These are phyloP conservation scores for Debaryomycetaceae sp. DNA, from an alignment of 1,139 yeast genomes.

Conservation along the genomic window DNA sequence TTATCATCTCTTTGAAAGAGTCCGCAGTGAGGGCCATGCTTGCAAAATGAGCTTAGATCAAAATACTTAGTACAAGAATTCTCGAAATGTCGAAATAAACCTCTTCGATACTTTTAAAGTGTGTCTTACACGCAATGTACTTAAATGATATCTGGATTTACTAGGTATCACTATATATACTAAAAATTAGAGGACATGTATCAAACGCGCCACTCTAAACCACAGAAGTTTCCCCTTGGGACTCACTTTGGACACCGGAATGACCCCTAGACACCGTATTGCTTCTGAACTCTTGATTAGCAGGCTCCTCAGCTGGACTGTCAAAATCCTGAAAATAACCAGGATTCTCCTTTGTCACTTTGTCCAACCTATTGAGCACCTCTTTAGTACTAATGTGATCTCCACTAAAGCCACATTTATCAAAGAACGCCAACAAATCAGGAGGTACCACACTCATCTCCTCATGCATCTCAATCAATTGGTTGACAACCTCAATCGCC, in stretches of 20 bases:
- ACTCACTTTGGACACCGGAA: constrained; percentile 26
- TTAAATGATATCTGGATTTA: neutral
- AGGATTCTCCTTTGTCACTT: constrained; percentile 28
- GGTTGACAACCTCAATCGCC: constrained; percentile 88
- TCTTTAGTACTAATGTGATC: constrained; percentile 27
- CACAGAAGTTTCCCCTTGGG: constrained; percentile 23
- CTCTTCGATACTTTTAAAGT: neutral
- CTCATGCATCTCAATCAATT: constrained; percentile 78
- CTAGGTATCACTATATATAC: neutral
- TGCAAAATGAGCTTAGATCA: neutral
- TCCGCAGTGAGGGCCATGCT: constrained; percentile 45
- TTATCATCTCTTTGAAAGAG: constrained; percentile 41
- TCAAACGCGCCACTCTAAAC: neutral
- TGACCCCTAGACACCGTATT: constrained; percentile 37
- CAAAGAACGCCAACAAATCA: constrained; percentile 41
- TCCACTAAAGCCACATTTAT: constrained; percentile 28
- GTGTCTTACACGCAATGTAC: neutral
- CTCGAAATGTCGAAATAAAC: too few species aligned
- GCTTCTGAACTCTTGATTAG: constrained; percentile 25
- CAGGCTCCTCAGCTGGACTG: neutral
- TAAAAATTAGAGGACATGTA: neutral
- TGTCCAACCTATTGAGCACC: constrained; percentile 31
- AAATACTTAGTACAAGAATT: too few species aligned
- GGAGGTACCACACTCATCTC: constrained; percentile 75
- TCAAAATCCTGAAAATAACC: constrained; percentile 24